phyloP scores from a whole-genome alignment of 2,329 filamentous ascomycete genomes.

The Pyrenophora seminiperda region DNA sequence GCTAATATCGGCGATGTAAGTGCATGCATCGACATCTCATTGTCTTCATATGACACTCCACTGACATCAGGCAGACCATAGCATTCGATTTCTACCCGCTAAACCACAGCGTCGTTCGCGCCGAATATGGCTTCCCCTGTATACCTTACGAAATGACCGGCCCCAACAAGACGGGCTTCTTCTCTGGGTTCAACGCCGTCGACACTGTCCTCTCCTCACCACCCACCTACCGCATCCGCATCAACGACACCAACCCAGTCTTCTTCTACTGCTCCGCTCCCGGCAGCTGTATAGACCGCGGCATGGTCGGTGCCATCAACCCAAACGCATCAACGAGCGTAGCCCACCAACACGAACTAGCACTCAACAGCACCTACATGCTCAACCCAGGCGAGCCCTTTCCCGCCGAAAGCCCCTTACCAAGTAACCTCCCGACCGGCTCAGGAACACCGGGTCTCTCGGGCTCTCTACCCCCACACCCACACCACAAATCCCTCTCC shows the following conservation, averaged over 20 bases:
- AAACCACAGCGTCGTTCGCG: constrained; percentile 52
- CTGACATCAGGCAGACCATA: constrained; percentile 32
- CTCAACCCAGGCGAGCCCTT: constrained; percentile 45
- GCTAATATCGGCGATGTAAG: constrained; percentile 48
- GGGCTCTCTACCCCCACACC: not conserved
- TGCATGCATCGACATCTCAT: not conserved
- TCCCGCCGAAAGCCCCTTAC: constrained; percentile 25
- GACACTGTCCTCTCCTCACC: constrained; percentile 31
- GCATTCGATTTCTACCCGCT: constrained; percentile 50
- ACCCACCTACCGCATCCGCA: constrained; percentile 32
- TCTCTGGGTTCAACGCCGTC: constrained; percentile 36
- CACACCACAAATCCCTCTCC: constrained; percentile 30
- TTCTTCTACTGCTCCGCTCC: constrained; percentile 59
- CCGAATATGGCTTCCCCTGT: constrained; percentile 50
- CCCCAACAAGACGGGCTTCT: constrained; percentile 35
- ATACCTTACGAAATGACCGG: constrained; percentile 47
- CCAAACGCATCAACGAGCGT: constrained; percentile 47
- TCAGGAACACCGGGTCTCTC: not conserved
- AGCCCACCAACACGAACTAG: constrained; percentile 30
- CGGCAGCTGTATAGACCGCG: constrained; percentile 65
- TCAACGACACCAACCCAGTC: constrained; percentile 43
- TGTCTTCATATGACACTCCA: not conserved
- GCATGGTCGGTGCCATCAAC: constrained; percentile 80
- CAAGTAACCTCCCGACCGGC: constrained; percentile 10
- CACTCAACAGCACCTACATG: constrained; percentile 34